Evolutionary conservation across 306 rosid genomes (phyloP).

Genomic region (Prunus davidiana): DNA sequence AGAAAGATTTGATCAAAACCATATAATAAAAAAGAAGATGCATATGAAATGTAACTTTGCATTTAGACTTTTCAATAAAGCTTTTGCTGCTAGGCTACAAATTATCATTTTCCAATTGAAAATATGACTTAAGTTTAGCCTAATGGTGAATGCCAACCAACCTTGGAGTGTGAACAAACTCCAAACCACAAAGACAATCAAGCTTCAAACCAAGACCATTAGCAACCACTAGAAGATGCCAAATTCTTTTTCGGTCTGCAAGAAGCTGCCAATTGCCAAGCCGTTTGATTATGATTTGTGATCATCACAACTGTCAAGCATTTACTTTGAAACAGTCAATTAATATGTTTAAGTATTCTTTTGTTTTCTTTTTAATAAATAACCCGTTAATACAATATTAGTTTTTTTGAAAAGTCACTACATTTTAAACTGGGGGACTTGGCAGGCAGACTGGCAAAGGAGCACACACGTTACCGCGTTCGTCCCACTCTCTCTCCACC

Average conservation of each 20-base stretch:
- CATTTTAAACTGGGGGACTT: not conserved
- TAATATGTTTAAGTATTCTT: not conserved
- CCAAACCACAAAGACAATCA: no score
- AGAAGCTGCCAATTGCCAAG: not conserved
- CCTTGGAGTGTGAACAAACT: no score
- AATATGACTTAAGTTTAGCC: no score
- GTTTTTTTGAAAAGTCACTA: not conserved
- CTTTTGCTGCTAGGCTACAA: not conserved
- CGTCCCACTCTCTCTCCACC: not conserved
- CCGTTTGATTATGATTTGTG: not conserved
- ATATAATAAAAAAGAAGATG: not conserved
- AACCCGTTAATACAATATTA: not conserved
- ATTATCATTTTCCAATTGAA: no score
- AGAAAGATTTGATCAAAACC: not conserved
- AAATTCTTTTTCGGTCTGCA: not conserved
- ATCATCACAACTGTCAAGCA: slow-evolving; percentile 3
- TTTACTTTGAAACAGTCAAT: not conserved
- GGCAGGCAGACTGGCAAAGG: not conserved
- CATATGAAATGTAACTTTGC: not conserved
- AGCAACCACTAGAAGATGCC: no score
- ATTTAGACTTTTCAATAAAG: no score
- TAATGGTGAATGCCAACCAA: no score
- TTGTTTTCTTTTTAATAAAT: not conserved
- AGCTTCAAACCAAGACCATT: no score
- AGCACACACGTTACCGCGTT: slow-evolving; percentile 19